Base-by-base conservation (phyloP, 768 basidiomycete species). In the Leucocoprinus leucothites region DNA sequence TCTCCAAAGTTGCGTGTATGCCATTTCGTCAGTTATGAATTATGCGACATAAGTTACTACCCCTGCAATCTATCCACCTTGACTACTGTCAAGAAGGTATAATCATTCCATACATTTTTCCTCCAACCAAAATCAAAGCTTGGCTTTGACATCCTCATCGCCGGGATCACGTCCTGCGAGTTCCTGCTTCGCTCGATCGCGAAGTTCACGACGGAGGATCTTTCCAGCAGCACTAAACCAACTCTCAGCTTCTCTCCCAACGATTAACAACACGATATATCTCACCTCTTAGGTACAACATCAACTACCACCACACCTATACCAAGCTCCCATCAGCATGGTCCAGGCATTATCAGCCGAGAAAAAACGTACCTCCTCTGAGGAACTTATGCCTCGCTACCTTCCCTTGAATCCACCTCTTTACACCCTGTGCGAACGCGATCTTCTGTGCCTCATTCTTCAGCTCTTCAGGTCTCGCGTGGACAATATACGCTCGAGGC, bases 381-480 rank as follows among this genome's bases (percentile, higher is more conserved):
- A 94, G 67, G 56, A 72, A 81, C 65, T 93, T 95, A 66, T 94
- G 89, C 46, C 77, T 73, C 2, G 87, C 85, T 3, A 92, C 91
- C 53, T 83, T 82, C n/a, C 60, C 61, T 50, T 79, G 70, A 9
- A 87, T 79, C 93, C 92, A 94, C 18, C 69, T 70, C 51, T 78
- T 76, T 13, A 93, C 75, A n/a, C 73, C 67, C 8, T 70, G 51
- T 14, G 75, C 74, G 53, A 89, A 86, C 1, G 66, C 70, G 5
- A 53, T 58, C 58, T 71, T 75, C 45, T 77, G 75, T 0, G 65
- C 63, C 2, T 70, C 59, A 1, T 69, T 70, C 58, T 69, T 63
- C 44, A 73, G 56, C 42, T 60, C 58, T 2, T 69, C 67, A n/a
- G 77, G 75, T 31, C 69, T 61, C 6, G 74, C 75, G 58, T 75